Evolutionary conservation across 2,329 filamentous ascomycete genomes (phyloP), one percentile per base, ranked within the genome.

Genomic region (Nannizzia gypsea): DNA sequence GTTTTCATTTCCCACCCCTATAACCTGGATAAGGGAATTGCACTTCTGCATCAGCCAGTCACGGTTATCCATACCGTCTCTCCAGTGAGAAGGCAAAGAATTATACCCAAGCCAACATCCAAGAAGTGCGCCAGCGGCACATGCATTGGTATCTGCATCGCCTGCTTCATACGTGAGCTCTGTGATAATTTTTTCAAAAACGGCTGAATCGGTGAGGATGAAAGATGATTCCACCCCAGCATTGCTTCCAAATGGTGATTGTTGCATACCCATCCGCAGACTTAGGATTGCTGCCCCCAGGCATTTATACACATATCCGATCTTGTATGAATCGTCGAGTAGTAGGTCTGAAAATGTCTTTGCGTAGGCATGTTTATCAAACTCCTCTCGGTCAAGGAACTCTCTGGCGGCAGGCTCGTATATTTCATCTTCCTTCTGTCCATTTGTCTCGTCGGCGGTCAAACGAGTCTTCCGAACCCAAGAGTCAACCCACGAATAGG

Each of bases 251-350:
- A 46, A 11, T 26, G 57, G 61, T 13, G 69, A 60, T 57, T 68
- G 68, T 4, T 73, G 69, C 63, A 81, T 77, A 0, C 74, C 77
- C 17, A 75, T 64, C 1, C 79, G 71, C 6, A 81, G 67, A 9
- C 74, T 66, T 17, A 78, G 63, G 9, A 81, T 69, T 0, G 77
- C 78, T 0, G 77, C 73, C 0, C 79, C 79, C 11, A 82, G 73
- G 3, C 76, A 76, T 67, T 81, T 81, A 67, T 80, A 81, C 26
- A 80, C 78, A 61, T 81, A 81, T 2, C 80, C 80, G 52, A 81
- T 80, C 64, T 75, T 73, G 26, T 66, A 64, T 4, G 64, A 62
- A 17, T 78, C 74, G 61, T 81, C 79, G 17, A 81, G 67, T 54
- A 76, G 65, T 42, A 81, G 68, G 2, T 73, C 73, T 1, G 69